Evolutionary conservation across 371 early-diverging fungal genomes (phyloP).

Genomic region (Haplosporangium sp.): DNA sequence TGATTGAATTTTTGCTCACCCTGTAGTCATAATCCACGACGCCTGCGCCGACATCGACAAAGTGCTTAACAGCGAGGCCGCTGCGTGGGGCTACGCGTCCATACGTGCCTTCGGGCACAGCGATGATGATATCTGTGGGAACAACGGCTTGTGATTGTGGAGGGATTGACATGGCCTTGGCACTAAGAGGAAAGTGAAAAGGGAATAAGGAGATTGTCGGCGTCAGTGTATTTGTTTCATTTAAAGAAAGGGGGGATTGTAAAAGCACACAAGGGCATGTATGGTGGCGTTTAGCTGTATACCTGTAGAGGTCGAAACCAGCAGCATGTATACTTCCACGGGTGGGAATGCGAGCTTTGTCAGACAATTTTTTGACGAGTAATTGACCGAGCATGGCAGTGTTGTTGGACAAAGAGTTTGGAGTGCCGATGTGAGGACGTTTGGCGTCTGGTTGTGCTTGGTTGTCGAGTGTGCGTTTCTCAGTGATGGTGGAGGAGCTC

Average conservation of each 20-base stretch:
- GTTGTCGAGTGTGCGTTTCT: slow-evolving; percentile 27
- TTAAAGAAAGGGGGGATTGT: neutral
- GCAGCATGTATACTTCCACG: slow-evolving; percentile 88
- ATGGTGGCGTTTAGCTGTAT: slow-evolving; percentile 10
- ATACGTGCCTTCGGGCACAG: slow-evolving; percentile 89
- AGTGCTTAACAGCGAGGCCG: slow-evolving; percentile 92
- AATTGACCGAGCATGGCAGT: slow-evolving; percentile 44
- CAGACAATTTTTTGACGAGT: slow-evolving; percentile 69
- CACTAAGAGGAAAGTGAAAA: slow-evolving; percentile 54
- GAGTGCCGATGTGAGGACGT: slow-evolving; percentile 9
- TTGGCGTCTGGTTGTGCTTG: slow-evolving; percentile 18
- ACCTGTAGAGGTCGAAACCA: slow-evolving; percentile 97
- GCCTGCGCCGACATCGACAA: slow-evolving; percentile 95
- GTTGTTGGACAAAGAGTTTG: slow-evolving; percentile 1
- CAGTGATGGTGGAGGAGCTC: slow-evolving; percentile 20
- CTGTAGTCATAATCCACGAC: slow-evolving; percentile 98
- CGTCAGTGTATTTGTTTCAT: no score
- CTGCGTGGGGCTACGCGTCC: slow-evolving; percentile 96
- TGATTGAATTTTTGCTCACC: slow-evolving; percentile 56
- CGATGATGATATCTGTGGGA: slow-evolving; percentile 85
- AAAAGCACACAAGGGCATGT: neutral
- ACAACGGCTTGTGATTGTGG: slow-evolving; percentile 80
- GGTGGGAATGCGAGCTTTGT: slow-evolving; percentile 82
- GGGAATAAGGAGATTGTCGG: neutral
- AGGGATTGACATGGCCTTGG: slow-evolving; percentile 75